phyloP scores from a whole-genome alignment of 2,329 filamentous ascomycete species.

The Fusarium sambucinum region DNA sequence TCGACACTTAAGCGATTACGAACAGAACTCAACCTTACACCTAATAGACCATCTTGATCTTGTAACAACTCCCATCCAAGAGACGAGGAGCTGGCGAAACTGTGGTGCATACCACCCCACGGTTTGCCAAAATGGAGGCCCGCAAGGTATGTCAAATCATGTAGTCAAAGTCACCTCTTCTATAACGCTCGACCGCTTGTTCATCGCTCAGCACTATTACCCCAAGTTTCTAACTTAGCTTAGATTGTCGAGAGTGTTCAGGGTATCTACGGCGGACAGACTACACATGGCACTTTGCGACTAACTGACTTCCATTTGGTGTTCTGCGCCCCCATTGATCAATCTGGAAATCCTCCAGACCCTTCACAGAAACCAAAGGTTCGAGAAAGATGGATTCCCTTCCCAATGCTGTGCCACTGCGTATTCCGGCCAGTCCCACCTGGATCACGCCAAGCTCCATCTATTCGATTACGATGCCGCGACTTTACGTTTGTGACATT shows the following conservation, averaged over 20 bases:
- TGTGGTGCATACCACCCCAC: slow-evolving; percentile 11
- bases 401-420: slow-evolving; percentile 89
- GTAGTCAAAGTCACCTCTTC: slow-evolving; percentile 5
- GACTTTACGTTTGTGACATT: slow-evolving; percentile 96
- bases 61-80: not conserved
- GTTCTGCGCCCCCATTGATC: slow-evolving; percentile 60
- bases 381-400: slow-evolving; percentile 91
- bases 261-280: slow-evolving; percentile 69
- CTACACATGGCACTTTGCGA: slow-evolving; percentile 68
- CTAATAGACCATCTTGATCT: not conserved
- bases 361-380: slow-evolving; percentile 48
- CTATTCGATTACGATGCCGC: slow-evolving; percentile 87
- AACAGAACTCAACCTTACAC: not conserved
- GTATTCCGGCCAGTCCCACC: slow-evolving; percentile 79
- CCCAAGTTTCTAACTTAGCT: slow-evolving; percentile 35
- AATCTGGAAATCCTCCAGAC: slow-evolving; percentile 43
- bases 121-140: slow-evolving; percentile 54
- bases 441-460: slow-evolving; percentile 77
- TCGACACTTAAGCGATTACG: not conserved
- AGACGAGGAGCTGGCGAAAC: not conserved
- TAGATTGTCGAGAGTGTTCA: slow-evolving; percentile 70
- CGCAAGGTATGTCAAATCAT: slow-evolving; percentile 53
- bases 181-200: slow-evolving; percentile 1
- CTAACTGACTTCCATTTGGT: slow-evolving; percentile 73
- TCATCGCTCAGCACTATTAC: not conserved